These are phyloP conservation scores for Mytilinidion resinicola DNA, from an alignment of 495 filamentous ascomycete genomes.

Conservation along the genomic window DNA sequence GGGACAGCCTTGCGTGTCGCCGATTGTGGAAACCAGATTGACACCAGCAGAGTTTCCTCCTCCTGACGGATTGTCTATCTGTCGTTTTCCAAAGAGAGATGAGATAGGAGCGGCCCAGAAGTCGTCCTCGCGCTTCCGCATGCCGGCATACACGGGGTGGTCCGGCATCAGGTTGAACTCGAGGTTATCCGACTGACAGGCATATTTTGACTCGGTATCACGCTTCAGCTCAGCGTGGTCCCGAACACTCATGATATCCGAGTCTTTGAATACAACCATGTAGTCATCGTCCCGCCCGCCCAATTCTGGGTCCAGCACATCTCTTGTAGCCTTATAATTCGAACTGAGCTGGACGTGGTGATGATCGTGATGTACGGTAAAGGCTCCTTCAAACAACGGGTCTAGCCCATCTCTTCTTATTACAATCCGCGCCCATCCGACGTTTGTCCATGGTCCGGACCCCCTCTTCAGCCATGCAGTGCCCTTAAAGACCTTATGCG, in stretches of 20 bases:
- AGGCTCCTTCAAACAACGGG: constrained; percentile 88
- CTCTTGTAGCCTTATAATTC: constrained; percentile 68
- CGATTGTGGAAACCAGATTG: constrained; percentile 76
- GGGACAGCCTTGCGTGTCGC: constrained; percentile 74
- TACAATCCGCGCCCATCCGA: constrained; percentile 79
- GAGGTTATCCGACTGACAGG: constrained; percentile 62
- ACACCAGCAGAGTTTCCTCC: constrained; percentile 78
- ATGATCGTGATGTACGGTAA: constrained; percentile 69
- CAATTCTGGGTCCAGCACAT: constrained; percentile 65
- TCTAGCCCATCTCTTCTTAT: constrained; percentile 65
- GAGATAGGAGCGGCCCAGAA: constrained; percentile 52
- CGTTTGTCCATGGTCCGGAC: constrained; percentile 64
- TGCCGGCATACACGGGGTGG: constrained; percentile 55
- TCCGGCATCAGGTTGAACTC: constrained; percentile 61
- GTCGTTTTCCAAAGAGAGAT: constrained; percentile 51
- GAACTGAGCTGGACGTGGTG: constrained; percentile 80
- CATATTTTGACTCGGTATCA: constrained; percentile 30
- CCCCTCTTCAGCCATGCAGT: constrained; percentile 61
- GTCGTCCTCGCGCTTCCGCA: constrained; percentile 37
- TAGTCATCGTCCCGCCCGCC: constrained; percentile 56
- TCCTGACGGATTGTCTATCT: constrained; percentile 47
- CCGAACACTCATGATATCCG: constrained; percentile 55
- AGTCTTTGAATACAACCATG: constrained; percentile 90
- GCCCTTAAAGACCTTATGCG: constrained; percentile 80
- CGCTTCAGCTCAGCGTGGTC: constrained; percentile 47